These are phyloP conservation scores for Curvularia lunata DNA, from an alignment of 2,329 filamentous ascomycete genomes.

Conservation along the genomic window DNA sequence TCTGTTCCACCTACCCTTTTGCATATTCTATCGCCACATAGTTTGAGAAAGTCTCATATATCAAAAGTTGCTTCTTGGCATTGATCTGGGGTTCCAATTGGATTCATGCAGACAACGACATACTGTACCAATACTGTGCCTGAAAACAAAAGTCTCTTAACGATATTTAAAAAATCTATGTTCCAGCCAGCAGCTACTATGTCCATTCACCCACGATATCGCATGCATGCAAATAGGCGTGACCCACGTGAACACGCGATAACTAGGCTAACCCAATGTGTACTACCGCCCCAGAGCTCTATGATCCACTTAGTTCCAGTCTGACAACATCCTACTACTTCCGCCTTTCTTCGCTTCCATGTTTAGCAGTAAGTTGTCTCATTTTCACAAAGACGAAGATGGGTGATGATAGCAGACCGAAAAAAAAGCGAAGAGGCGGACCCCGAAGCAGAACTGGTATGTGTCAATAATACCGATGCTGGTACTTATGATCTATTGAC, in stretches of 20 bases:
- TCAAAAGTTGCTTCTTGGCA: not conserved
- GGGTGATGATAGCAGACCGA: conserved; percentile 13
- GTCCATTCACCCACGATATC: not conserved
- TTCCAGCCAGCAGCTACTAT: not conserved
- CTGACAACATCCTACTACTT: not conserved
- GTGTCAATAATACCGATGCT: not conserved
- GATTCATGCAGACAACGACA: not conserved
- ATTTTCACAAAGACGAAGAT: not conserved
- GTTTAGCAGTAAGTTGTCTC: not conserved
- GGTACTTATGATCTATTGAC: not conserved
- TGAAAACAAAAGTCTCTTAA: not conserved
- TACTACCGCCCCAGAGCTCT: conserved; percentile 1
- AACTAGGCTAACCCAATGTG: conserved; percentile 4
- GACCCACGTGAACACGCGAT: conserved; percentile 10
- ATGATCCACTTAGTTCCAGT: not conserved
- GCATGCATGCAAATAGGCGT: not conserved
- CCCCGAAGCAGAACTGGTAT: conserved; percentile 34
- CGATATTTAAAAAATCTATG: not conserved
- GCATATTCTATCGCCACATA: not conserved
- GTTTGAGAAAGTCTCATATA: not conserved
- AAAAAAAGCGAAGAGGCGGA: conserved; percentile 35
- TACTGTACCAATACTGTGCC: not conserved
- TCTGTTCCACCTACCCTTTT: not conserved
- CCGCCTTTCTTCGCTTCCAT: not conserved
- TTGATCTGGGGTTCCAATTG: not conserved